phyloP scores from a whole-genome alignment of 2,329 filamentous ascomycete species.

The Lasiodiplodia theobromae region DNA sequence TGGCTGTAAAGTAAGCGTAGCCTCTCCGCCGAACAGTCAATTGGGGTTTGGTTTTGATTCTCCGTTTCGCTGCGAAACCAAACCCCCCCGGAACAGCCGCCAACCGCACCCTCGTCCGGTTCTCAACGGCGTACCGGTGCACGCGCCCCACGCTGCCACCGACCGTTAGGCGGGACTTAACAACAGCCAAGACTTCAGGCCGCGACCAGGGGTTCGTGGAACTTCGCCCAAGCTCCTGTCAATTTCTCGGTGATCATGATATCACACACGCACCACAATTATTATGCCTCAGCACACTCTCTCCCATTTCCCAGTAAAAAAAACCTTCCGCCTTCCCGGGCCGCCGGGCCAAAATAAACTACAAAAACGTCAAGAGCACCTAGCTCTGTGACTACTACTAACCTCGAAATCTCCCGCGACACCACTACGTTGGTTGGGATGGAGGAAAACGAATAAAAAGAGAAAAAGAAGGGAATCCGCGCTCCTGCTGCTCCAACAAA shows the following conservation, averaged over 20 bases:
- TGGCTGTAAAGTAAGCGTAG: no score
- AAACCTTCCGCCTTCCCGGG: constrained; percentile 14
- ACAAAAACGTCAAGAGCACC: constrained; percentile 12
- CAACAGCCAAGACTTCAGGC: constrained; percentile 15
- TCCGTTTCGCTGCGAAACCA: no score
- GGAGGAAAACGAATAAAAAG: constrained; percentile 17
- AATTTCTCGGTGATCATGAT: constrained; percentile 16
- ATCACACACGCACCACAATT: constrained; percentile 17
- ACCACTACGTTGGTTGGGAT: constrained; percentile 1
- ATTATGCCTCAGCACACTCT: constrained; percentile 8
- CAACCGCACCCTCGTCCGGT: no score
- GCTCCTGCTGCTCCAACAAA: constrained; percentile 19
- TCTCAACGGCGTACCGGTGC: constrained; percentile 15
- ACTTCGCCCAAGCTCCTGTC: constrained; percentile 3
- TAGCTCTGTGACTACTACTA: constrained; percentile 4
- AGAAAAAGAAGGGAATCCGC: constrained; percentile 5
- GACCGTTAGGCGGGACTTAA: constrained; percentile 18
- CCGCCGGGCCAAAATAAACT: constrained; percentile 23
- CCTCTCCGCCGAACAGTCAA: no score
- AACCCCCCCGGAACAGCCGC: no score
- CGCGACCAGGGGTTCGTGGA: constrained; percentile 2
- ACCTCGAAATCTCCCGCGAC: not conserved
- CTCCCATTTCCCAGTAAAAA: constrained; percentile 8
- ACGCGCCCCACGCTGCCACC: constrained; percentile 10
- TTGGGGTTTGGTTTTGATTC: no score